Conservation (phyloP, 129 eudicot species). For the Rutidosis leptorrhynchoides region DNA sequence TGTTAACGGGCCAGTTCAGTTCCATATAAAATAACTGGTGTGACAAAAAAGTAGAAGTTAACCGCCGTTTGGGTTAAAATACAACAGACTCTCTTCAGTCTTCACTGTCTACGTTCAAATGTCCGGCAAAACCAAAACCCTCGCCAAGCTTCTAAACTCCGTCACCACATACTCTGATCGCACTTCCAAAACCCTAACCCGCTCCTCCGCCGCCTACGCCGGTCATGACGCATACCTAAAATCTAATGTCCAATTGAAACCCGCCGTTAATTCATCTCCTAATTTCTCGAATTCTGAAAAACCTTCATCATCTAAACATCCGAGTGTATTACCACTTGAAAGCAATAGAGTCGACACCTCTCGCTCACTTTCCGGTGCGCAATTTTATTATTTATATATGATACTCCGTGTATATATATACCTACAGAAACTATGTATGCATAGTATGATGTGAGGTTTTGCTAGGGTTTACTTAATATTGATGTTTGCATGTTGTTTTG, state of each 20-base stretch:
- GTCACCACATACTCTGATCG: conserved; percentile 36
- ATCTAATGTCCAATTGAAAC: conserved; percentile 21
- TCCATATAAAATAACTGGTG: too few relatives aligned
- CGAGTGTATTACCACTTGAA: conserved; percentile 24
- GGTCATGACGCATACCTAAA: conserved; percentile 26
- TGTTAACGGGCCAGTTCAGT: too few relatives aligned
- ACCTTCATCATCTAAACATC: conserved; percentile 24
- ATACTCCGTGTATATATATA: too few relatives aligned
- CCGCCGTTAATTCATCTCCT: conserved; percentile 18
- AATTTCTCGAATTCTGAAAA: conserved; percentile 11
- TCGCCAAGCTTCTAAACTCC: conserved; percentile 29
- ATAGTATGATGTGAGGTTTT: not conserved
- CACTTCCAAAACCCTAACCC: conserved; percentile 38
- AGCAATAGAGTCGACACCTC: conserved; percentile 30
- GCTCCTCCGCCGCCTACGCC: conserved; percentile 28
- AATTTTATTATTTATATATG: not conserved
- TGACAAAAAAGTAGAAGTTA: not conserved
- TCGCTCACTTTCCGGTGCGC: conserved; percentile 25
- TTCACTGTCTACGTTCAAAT: conserved; percentile 5
- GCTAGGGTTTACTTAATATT: not conserved
- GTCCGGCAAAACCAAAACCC: conserved; percentile 30
- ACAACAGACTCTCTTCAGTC: not conserved
- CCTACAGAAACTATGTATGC: not conserved
- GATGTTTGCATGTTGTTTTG: conserved; percentile 20
- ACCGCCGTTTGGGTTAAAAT: not conserved